Evolutionary conservation across 768 basidiomycete species (phyloP).

Genomic region (Tubosaeta brunneosetosa): DNA sequence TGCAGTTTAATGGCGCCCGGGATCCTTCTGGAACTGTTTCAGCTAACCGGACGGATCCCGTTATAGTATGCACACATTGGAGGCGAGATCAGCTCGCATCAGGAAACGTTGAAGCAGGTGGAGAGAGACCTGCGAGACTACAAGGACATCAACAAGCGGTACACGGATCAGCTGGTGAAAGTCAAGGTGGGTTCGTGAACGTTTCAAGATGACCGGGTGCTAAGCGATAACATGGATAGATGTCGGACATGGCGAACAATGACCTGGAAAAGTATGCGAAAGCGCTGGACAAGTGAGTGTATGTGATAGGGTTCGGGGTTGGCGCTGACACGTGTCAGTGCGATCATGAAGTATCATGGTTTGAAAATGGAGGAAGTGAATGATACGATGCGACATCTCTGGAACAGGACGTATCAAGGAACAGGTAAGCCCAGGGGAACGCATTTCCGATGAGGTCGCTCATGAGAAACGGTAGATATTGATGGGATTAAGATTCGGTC

Average conservation of each 20-base stretch:
- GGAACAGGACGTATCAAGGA: constrained; percentile 99
- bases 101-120: constrained; percentile 58
- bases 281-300: constrained; percentile 85
- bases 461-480: constrained; percentile 61
- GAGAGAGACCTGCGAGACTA: constrained; percentile 78
- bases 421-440: constrained; percentile 56
- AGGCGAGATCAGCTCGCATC: constrained; percentile 76
- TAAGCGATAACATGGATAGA: constrained; percentile 41
- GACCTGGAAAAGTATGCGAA: constrained; percentile 98
- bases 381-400: constrained; percentile 92
- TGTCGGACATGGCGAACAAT: constrained; percentile 95
- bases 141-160: constrained; percentile 80
- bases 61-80: constrained; percentile 71
- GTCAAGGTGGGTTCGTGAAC: constrained; percentile 65
- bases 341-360: constrained; percentile 97
- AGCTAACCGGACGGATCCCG: constrained; percentile 1
- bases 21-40: background rate
- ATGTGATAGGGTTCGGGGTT: background rate
- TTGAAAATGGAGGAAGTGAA: constrained; percentile 99
- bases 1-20: constrained; percentile 4
- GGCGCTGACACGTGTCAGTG: constrained; percentile 47
- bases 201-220: background rate
- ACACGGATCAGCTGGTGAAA: constrained; percentile 87
- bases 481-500: constrained; percentile 95
- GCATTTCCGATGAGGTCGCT: constrained; percentile 7